Conservation (phyloP, 2,329 filamentous ascomycete species). For the Hypoxylon sp. region DNA sequence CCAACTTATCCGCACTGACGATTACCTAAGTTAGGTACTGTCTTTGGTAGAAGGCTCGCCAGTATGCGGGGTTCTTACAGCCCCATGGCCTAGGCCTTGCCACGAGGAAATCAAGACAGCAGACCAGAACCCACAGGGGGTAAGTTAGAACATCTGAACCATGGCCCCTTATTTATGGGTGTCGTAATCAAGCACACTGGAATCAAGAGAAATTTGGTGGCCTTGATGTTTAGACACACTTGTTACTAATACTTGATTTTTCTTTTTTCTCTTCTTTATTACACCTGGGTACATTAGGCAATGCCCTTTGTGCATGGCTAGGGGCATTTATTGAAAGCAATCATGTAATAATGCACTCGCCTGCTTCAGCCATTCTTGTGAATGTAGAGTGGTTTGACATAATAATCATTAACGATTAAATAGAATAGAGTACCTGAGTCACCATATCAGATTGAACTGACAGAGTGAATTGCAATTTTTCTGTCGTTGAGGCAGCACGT, state of each 20-base stretch:
- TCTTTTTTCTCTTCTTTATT: background rate
- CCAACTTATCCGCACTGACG: constrained; percentile 10
- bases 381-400: too few species aligned
- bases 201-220: background rate
- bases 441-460: too few species aligned
- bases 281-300: background rate
- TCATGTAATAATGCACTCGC: too few species aligned
- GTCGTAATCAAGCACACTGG: background rate
- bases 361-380: too few species aligned
- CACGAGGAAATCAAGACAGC: background rate
- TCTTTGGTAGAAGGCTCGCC: background rate
- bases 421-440: too few species aligned
- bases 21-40: constrained; percentile 1
- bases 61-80: background rate
- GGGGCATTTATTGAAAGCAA: background rate
- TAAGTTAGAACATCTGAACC: background rate
- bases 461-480: too few species aligned
- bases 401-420: too few species aligned
- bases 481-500: too few species aligned
- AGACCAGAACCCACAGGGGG: background rate
- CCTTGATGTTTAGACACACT: background rate
- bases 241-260: background rate
- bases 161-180: too few species aligned
- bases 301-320: background rate
- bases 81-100: background rate